These are phyloP conservation scores for Durotheca rogersii DNA, from an alignment of 495 filamentous ascomycete genomes.

Conservation along the genomic window DNA sequence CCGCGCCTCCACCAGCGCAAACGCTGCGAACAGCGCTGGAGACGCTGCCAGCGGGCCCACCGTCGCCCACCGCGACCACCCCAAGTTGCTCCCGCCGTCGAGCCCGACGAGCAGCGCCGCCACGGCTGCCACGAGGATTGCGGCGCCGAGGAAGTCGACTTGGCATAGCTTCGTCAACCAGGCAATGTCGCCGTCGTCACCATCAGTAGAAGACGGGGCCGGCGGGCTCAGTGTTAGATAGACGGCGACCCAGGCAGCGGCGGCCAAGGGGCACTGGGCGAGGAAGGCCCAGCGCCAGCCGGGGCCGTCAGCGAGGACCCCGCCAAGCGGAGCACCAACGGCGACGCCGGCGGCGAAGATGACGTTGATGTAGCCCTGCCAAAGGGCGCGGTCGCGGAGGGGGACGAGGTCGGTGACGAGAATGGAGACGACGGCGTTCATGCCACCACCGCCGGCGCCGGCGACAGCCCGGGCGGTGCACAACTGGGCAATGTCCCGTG, in stretches of 20 bases:
- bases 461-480: constrained; percentile 63
- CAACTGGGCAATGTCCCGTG: constrained; percentile 66
- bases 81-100: constrained; percentile 74
- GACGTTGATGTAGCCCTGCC: constrained; percentile 83
- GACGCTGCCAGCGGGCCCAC: constrained; percentile 60
- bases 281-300: constrained; percentile 87
- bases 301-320: constrained; percentile 70
- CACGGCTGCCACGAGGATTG: constrained; percentile 68
- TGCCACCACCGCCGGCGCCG: constrained; percentile 81
- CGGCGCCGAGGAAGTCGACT: constrained; percentile 78
- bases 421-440: constrained; percentile 79
- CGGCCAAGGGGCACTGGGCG: constrained; percentile 67
- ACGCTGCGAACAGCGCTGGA: constrained; percentile 62
- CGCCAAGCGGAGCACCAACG: constrained; percentile 73
- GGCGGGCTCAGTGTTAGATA: constrained; percentile 64
- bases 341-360: constrained; percentile 71
- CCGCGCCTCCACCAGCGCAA: constrained; percentile 69
- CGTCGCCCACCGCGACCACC: constrained; percentile 63
- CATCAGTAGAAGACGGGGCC: too few relatives aligned
- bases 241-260: constrained; percentile 66
- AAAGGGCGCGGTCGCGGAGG: constrained; percentile 73
- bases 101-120: constrained; percentile 72
- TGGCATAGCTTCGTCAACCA: constrained; percentile 57
- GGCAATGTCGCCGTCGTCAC: constrained; percentile 48
- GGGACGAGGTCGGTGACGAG: constrained; percentile 76